Conservation (phyloP, 2,329 filamentous ascomycete species). For the Aspergillus pseudoglaucus region DNA sequence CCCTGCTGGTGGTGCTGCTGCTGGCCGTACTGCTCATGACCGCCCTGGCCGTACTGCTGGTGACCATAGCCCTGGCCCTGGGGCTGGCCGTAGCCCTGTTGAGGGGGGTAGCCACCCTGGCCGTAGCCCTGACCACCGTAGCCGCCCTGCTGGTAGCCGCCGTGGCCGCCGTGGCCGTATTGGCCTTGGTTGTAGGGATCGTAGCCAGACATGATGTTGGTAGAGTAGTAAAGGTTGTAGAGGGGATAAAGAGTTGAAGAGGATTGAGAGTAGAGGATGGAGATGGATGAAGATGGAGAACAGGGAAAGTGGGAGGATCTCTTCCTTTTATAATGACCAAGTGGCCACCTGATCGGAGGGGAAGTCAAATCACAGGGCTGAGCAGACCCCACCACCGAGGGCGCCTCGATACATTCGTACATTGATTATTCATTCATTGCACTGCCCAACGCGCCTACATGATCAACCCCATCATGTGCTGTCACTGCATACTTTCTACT, state of each 20-base stretch:
- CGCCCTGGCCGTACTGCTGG: conserved; percentile 18
- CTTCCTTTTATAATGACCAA: background rate
- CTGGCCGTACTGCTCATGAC: conserved; percentile 15
- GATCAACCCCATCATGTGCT: too few species aligned
- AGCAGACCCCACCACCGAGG: background rate
- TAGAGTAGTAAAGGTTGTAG: background rate
- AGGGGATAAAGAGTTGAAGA: background rate
- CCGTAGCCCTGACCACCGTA: conserved; percentile 15
- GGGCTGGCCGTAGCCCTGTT: conserved; percentile 10
- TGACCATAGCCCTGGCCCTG: conserved; percentile 23
- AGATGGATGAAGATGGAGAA: conserved; percentile 2
- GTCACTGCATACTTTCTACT: too few species aligned
- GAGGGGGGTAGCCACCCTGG: conserved; percentile 14
- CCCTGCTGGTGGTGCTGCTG: conserved; percentile 15
- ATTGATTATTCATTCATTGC: background rate
- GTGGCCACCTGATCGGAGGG: background rate
- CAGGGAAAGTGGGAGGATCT: background rate
- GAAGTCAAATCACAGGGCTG: background rate
- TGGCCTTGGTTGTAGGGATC: conserved; percentile 24
- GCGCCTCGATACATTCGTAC: background rate
- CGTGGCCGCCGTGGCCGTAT: conserved; percentile 18
- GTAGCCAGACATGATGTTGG: conserved; percentile 20
- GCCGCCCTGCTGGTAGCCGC: conserved; percentile 15
- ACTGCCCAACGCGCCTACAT: background rate
- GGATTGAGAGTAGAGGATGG: background rate